These are phyloP conservation scores for Kluyveromyces siamensis DNA, from an alignment of 805 yeast genomes.

Conservation along the genomic window DNA sequence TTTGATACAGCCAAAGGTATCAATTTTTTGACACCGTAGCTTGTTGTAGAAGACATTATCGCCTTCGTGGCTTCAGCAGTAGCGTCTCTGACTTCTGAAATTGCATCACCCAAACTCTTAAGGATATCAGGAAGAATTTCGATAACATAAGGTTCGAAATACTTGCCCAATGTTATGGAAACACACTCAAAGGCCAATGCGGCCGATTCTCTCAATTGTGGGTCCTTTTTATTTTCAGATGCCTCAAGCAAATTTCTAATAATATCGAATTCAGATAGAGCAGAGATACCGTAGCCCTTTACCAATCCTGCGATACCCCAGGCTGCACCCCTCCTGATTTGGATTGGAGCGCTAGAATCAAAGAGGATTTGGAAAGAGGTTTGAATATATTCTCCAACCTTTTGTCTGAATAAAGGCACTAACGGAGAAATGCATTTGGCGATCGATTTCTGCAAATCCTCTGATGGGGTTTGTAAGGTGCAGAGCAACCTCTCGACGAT, in stretches of 20 bases:
- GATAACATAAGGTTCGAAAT: constrained; percentile 89
- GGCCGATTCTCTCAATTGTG: constrained; percentile 75
- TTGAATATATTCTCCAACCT: constrained; percentile 48
- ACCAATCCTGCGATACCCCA: constrained; percentile 92
- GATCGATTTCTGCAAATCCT: constrained; percentile 81
- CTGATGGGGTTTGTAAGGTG: constrained; percentile 81
- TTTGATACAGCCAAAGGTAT: constrained; percentile 86
- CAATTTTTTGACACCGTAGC: constrained; percentile 82
- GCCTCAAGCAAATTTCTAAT: constrained; percentile 71
- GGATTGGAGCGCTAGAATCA: constrained; percentile 30
- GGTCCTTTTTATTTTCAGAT: constrained; percentile 75
- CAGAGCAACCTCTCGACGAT: constrained; percentile 62
- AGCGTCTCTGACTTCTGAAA: constrained; percentile 80
- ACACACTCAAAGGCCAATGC: constrained; percentile 79
- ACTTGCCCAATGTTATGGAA: constrained; percentile 63
- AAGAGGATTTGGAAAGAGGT: constrained; percentile 52
- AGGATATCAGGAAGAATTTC: constrained; percentile 78
- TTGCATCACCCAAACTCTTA: constrained; percentile 74
- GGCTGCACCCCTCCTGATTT: constrained; percentile 85
- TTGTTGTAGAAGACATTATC: constrained; percentile 85
- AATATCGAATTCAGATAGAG: constrained; percentile 68
- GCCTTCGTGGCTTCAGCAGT: constrained; percentile 79
- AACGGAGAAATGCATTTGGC: constrained; percentile 82
- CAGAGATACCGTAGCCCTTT: constrained; percentile 78
- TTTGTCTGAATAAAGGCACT: constrained; percentile 46